These are phyloP conservation scores for Aspergillus latus DNA, from an alignment of 2,329 filamentous ascomycete genomes.

Conservation along the genomic window DNA sequence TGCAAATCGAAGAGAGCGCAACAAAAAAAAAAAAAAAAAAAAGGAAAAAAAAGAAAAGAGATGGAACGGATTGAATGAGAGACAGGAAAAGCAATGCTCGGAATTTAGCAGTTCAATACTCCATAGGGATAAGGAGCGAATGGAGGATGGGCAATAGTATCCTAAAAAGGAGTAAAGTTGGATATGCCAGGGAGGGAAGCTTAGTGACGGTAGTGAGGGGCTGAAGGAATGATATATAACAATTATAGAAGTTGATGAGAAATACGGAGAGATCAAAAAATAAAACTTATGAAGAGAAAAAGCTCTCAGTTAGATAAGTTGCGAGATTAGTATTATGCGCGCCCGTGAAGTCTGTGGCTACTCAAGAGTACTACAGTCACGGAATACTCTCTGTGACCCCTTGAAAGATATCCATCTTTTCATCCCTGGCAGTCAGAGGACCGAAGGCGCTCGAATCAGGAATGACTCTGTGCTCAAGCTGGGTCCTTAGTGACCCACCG, in stretches of 20 bases:
- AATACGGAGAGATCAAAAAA: slow-evolving; percentile 4
- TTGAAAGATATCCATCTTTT: background rate
- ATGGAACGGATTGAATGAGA: slow-evolving; percentile 1
- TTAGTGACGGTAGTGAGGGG: slow-evolving; percentile 3
- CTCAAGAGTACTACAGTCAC: background rate
- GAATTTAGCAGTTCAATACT: background rate
- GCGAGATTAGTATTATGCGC: background rate
- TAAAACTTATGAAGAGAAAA: background rate
- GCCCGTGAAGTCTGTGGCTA: background rate
- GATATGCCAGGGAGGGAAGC: slow-evolving; percentile 5
- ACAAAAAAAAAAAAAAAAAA: too few species aligned
- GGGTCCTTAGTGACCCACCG: slow-evolving; percentile 13
- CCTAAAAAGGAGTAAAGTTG: slow-evolving; percentile 7
- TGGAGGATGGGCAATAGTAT: background rate
- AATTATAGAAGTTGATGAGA: background rate
- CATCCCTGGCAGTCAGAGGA: slow-evolving; percentile 4
- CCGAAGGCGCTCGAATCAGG: slow-evolving; percentile 3
- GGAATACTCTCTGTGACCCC: background rate
- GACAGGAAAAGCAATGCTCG: slow-evolving; percentile 4
- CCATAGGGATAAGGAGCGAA: background rate
- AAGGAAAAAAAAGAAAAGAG: background rate
- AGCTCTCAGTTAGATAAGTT: background rate
- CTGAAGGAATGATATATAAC: background rate
- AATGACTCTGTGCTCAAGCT: slow-evolving; percentile 11
- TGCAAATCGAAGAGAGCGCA: slow-evolving; percentile 2